These are phyloP conservation scores for Xylaria palmicola DNA, from an alignment of 495 filamentous ascomycete genomes.

Conservation along the genomic window DNA sequence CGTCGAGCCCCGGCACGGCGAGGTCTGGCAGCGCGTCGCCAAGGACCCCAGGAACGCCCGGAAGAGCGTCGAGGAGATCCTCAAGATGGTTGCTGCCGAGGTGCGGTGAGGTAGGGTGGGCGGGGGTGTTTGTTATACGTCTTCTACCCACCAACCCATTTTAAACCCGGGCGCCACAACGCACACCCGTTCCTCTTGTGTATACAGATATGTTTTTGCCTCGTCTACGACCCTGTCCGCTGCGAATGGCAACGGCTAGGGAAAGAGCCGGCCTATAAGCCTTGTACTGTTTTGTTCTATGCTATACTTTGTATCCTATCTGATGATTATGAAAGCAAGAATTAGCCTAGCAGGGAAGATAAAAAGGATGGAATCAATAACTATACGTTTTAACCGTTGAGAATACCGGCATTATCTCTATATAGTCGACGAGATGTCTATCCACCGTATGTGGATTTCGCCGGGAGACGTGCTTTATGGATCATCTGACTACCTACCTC, in stretches of 20 bases:
- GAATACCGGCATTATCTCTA: background rate
- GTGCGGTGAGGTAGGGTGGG: slow-evolving; percentile 34
- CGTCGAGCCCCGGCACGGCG: slow-evolving; percentile 86
- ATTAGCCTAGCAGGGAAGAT: background rate
- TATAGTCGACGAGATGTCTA: background rate
- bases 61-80: slow-evolving; percentile 72
- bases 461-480: no score
- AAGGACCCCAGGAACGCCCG: slow-evolving; percentile 82
- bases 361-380: background rate
- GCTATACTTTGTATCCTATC: slow-evolving; percentile 1
- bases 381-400: background rate
- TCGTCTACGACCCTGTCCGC: no score
- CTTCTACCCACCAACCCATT: background rate
- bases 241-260: background rate
- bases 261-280: background rate
- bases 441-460: background rate
- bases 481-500: no score
- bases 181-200: background rate
- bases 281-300: background rate
- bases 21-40: slow-evolving; percentile 82
- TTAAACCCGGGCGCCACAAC: background rate
- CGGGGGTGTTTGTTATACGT: no score
- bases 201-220: background rate
- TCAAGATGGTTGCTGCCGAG: slow-evolving; percentile 68
- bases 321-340: slow-evolving; percentile 6